These are phyloP conservation scores for Canavalia ensiformis DNA, from an alignment of 306 rosid genomes.

Conservation along the genomic window DNA sequence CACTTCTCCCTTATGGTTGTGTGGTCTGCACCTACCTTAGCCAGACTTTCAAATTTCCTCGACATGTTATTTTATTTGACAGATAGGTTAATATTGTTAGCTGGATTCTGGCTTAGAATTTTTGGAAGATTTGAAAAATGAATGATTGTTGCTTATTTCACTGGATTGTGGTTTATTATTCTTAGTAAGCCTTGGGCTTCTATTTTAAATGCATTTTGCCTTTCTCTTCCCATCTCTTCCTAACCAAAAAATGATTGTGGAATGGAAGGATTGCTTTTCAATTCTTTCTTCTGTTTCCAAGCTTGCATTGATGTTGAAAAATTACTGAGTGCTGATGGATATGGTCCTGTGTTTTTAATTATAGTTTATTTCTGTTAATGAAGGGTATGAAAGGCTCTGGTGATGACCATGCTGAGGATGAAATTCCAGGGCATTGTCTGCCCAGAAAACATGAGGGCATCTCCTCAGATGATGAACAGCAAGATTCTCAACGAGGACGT, in stretches of 20 bases:
- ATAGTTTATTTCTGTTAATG: slow-evolving; percentile 45
- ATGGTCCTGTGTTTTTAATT: slow-evolving; percentile 37
- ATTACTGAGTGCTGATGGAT: not conserved
- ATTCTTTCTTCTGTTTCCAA: slow-evolving; percentile 32
- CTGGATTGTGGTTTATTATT: not conserved
- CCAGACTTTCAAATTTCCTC: too few species aligned
- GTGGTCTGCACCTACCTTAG: too few species aligned
- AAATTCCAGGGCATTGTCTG: slow-evolving; percentile 58
- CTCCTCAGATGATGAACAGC: slow-evolving; percentile 84
- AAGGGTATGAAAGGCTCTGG: slow-evolving; percentile 77
- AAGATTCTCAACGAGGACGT: slow-evolving; percentile 79
- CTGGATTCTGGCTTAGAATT: too few species aligned
- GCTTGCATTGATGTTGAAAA: slow-evolving; percentile 41
- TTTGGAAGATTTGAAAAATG: not conserved
- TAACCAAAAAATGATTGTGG: slow-evolving; percentile 15
- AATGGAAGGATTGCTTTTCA: not conserved
- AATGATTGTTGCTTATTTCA: slow-evolving; percentile 11
- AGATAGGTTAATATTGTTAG: too few species aligned
- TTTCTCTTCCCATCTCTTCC: not conserved
- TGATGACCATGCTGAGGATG: slow-evolving; percentile 61
- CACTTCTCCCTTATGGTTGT: too few species aligned
- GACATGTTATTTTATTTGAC: too few species aligned
- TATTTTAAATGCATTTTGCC: slow-evolving; percentile 18
- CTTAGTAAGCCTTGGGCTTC: not conserved
- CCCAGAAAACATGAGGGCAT: slow-evolving; percentile 73